Conservation (phyloP, 805 yeast genomes). For the Sungouiozyma ichnusensis region DNA sequence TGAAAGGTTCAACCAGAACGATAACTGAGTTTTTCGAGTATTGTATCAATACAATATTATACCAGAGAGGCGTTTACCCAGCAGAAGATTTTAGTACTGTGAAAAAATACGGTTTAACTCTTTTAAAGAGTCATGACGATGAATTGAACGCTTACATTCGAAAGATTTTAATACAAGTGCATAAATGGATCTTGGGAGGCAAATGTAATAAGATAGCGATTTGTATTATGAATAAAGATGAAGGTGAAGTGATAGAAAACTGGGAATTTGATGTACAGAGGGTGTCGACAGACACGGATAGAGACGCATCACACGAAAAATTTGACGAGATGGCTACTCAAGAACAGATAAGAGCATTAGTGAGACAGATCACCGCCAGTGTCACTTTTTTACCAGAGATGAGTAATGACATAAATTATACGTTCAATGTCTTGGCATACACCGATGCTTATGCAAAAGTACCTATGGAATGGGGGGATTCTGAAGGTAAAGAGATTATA, state of each 20-base stretch:
- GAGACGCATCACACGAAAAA: conserved; percentile 10
- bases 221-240: conserved; percentile 58
- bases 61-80: conserved; percentile 85
- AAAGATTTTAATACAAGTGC: conserved; percentile 57
- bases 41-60: conserved; percentile 69
- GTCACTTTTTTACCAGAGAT: conserved; percentile 76
- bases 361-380: conserved; percentile 82
- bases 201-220: conserved; percentile 58
- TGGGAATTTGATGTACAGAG: conserved; percentile 73
- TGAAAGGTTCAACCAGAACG: conserved; percentile 68
- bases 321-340: conserved; percentile 47
- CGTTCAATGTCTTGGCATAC: conserved; percentile 77
- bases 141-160: conserved; percentile 64
- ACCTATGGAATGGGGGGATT: conserved; percentile 80
- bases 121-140: conserved; percentile 63
- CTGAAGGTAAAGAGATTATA: conserved; percentile 47
- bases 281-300: conserved; percentile 7
- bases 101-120: conserved; percentile 66
- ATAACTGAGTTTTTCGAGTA: conserved; percentile 80
- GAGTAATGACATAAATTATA: conserved; percentile 44
- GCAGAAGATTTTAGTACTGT: conserved; percentile 73
- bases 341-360: conserved; percentile 70
- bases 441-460: conserved; percentile 59
- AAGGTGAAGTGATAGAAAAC: conserved; percentile 61
- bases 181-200: conserved; percentile 63